Percentiles rank a stretch among this genome's conserved stretches.
Evolutionary conservation across 2,329 filamentous ascomycete genomes (phyloP).

Genomic region (Ascochyta rabiei): DNA sequence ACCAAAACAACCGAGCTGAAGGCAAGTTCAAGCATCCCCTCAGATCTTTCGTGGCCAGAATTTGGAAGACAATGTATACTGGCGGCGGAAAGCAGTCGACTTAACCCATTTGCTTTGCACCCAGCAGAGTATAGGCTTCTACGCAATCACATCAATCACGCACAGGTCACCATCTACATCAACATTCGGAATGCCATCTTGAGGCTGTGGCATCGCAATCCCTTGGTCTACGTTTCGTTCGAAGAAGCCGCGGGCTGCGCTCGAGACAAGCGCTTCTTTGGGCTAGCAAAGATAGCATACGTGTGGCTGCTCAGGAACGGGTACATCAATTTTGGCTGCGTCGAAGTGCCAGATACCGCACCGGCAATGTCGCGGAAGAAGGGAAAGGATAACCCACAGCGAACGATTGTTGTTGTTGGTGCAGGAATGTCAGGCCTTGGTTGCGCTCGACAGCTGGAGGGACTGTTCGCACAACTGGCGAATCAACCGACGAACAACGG

Average conservation of each 20-base stretch:
- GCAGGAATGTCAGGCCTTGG: slow-evolving; percentile 94
- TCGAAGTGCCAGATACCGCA: slow-evolving; percentile 66
- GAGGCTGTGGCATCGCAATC: slow-evolving; percentile 85
- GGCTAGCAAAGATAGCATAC: slow-evolving; percentile 84
- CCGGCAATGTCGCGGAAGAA: slow-evolving; percentile 43
- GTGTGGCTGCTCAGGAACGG: slow-evolving; percentile 90
- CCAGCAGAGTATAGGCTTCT: slow-evolving; percentile 82
- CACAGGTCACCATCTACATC: slow-evolving; percentile 92
- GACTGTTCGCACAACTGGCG: slow-evolving; percentile 80
- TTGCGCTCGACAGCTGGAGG: slow-evolving; percentile 88
- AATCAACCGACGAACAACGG: slow-evolving; percentile 68
- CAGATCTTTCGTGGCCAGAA: slow-evolving; percentile 71
- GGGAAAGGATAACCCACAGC: slow-evolving; percentile 60
- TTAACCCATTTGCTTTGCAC: slow-evolving; percentile 89
- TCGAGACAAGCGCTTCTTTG: slow-evolving; percentile 85
- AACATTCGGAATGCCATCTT: slow-evolving; percentile 96
- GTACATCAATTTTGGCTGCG: slow-evolving; percentile 96
- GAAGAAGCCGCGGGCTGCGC: slow-evolving; percentile 91
- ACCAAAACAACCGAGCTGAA: slow-evolving; percentile 33
- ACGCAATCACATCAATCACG: slow-evolving; percentile 79
- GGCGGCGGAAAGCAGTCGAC: slow-evolving; percentile 84
- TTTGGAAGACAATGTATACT: slow-evolving; percentile 92
- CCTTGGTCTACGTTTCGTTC: slow-evolving; percentile 77
- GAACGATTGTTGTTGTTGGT: slow-evolving; percentile 84
- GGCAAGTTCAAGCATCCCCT: slow-evolving; percentile 83